Conservation (phyloP, 306 rosid species). For the Quercus rubra region DNA sequence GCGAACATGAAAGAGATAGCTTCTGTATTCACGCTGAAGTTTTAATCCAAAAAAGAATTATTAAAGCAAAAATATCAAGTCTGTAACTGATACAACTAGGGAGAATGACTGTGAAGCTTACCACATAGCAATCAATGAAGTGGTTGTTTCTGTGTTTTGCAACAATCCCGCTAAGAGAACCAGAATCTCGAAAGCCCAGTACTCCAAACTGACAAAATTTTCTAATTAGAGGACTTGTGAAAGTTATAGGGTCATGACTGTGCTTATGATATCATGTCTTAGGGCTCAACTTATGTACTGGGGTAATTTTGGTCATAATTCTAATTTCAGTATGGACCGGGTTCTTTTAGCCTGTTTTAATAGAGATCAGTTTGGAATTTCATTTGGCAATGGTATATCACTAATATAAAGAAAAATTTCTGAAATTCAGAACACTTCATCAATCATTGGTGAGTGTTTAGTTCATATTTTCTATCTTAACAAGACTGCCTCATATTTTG, state of each 20-base stretch:
- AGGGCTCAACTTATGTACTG: too few relatives aligned
- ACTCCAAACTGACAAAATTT: slow-evolving; percentile 66
- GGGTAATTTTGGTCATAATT: too few relatives aligned
- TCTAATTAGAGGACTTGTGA: neutral
- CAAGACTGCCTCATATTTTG: too few relatives aligned
- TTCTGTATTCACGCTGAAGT: slow-evolving; percentile 62
- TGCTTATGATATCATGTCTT: neutral
- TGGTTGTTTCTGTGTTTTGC: slow-evolving; percentile 57
- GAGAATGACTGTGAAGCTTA: slow-evolving; percentile 29
- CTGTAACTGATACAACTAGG: neutral
- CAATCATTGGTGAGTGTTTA: too few relatives aligned
- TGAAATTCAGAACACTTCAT: too few relatives aligned
- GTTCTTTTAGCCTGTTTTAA: too few relatives aligned
- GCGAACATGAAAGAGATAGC: slow-evolving; percentile 56
- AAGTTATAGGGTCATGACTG: neutral
- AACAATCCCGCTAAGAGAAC: slow-evolving; percentile 74
- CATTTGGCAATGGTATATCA: too few relatives aligned
- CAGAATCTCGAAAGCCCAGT: slow-evolving; percentile 84
- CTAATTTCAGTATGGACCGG: too few relatives aligned
- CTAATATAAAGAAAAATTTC: too few relatives aligned
- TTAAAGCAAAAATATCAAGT: neutral
- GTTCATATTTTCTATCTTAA: too few relatives aligned
- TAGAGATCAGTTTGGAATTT: too few relatives aligned
- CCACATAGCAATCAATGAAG: slow-evolving; percentile 87
- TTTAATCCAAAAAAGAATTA: neutral